phyloP scores from a whole-genome alignment of 164 flowering plant genomes.

The Vitis amurensis region DNA sequence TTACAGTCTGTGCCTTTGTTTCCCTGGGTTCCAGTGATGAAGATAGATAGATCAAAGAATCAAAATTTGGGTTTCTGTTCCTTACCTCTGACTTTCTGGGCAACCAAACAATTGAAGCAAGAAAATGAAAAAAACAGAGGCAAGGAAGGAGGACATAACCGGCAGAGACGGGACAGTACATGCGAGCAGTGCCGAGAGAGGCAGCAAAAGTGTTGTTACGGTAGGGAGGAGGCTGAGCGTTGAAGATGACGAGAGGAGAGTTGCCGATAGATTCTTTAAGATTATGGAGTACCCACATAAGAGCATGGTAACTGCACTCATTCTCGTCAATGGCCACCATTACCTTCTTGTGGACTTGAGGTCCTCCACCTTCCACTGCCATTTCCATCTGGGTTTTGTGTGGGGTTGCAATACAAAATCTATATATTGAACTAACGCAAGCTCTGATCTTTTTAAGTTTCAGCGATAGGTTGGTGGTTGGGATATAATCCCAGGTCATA shows the following conservation, averaged over 20 bases:
- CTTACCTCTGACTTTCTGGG: no score
- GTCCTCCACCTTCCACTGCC: no score
- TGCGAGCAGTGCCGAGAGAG: constrained; percentile 17
- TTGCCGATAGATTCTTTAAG: constrained; percentile 22
- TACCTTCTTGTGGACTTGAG: constrained; percentile 19
- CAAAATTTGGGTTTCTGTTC: no score
- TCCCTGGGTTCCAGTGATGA: no score
- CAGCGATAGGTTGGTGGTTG: no score
- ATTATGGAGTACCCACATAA: constrained; percentile 36
- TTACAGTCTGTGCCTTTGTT: no score
- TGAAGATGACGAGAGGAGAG: constrained; percentile 21
- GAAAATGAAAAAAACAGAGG: background rate
- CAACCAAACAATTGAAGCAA: background rate
- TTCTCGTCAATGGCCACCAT: constrained; percentile 39
- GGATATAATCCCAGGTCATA: no score
- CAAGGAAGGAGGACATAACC: constrained; percentile 1
- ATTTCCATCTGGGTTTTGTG: no score
- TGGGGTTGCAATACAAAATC: no score
- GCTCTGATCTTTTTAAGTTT: no score
- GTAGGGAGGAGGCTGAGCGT: constrained; percentile 15
- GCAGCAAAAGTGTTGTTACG: constrained; percentile 10
- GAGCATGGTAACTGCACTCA: constrained; percentile 29
- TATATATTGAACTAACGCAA: no score
- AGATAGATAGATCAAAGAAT: no score
- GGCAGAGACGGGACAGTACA: constrained; percentile 14